Conservation (phyloP, 768 basidiomycete species). For the Lactarius hatsudake region DNA sequence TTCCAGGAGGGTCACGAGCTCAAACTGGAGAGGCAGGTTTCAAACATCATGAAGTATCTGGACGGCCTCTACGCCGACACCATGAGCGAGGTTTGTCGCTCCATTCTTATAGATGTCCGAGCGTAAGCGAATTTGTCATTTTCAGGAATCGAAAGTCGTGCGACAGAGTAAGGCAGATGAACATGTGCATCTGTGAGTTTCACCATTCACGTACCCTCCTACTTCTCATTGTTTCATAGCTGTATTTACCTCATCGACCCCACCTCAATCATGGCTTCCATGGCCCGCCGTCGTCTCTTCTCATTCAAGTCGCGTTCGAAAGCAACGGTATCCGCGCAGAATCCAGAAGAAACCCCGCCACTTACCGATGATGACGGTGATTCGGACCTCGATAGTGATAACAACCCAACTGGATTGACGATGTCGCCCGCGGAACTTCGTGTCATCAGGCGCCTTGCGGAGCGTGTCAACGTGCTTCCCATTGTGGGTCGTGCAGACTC, state of each 20-base stretch:
- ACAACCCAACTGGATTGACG: constrained; percentile 49
- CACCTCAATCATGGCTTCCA: constrained; percentile 56
- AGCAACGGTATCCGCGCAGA: constrained; percentile 54
- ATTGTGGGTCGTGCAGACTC: constrained; percentile 80
- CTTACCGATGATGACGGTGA: constrained; percentile 41
- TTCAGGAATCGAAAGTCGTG: constrained; percentile 83
- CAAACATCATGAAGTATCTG: constrained; percentile 68
- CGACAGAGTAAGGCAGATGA: constrained; percentile 86
- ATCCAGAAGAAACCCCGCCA: constrained; percentile 52
- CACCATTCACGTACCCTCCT: background rate
- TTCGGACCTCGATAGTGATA: constrained; percentile 48
- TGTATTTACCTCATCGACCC: constrained; percentile 88
- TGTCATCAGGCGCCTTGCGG: constrained; percentile 71
- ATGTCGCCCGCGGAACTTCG: constrained; percentile 79
- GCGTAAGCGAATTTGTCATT: constrained; percentile 3
- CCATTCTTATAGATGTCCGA: background rate
- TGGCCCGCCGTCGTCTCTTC: constrained; percentile 49
- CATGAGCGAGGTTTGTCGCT: constrained; percentile 68
- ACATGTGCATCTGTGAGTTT: constrained; percentile 79
- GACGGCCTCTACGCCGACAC: constrained; percentile 83
- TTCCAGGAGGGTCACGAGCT: constrained; percentile 71
- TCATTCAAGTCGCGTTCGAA: constrained; percentile 64
- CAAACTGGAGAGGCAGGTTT: constrained; percentile 76
- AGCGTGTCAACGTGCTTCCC: constrained; percentile 76
- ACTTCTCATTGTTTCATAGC: constrained; percentile 38